phyloP scores from a whole-genome alignment of 441 rosid species.

The Syzygium malaccense region DNA sequence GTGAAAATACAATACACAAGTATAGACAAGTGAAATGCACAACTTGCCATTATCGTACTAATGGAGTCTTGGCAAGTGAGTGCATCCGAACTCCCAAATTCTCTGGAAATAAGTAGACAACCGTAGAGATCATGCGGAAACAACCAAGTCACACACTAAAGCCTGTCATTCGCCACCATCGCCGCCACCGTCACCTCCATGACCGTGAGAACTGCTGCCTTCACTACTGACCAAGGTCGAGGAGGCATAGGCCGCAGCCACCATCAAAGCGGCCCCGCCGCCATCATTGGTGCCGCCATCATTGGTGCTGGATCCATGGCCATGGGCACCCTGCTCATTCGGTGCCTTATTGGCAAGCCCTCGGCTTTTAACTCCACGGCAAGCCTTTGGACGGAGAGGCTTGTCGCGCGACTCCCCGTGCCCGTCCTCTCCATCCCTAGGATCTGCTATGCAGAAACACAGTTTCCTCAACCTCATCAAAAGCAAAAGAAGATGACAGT shows the following conservation, averaged over 20 bases:
- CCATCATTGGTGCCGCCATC: neutral
- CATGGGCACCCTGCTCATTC: neutral
- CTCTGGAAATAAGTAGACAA: neutral
- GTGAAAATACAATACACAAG: neutral
- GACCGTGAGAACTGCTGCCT: neutral
- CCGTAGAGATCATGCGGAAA: neutral
- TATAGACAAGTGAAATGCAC: neutral
- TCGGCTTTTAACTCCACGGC: neutral
- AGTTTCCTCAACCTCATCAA: neutral
- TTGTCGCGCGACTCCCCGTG: neutral
- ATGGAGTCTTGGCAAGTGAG: neutral
- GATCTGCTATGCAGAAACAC: neutral
- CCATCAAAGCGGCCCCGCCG: neutral
- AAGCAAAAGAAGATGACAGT: neutral
- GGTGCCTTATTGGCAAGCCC: neutral
- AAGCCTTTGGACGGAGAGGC: neutral
- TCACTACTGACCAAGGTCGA: neutral
- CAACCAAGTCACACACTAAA: neutral
- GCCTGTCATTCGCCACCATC: neutral
- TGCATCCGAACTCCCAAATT: neutral
- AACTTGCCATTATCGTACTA: neutral
- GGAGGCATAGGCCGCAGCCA: neutral
- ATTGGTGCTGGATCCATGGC: neutral
- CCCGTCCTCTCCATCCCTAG: neutral
- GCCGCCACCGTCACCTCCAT: neutral